phyloP scores from a whole-genome alignment of 1,139 yeast species.

The Suhomyces guaymorum region DNA sequence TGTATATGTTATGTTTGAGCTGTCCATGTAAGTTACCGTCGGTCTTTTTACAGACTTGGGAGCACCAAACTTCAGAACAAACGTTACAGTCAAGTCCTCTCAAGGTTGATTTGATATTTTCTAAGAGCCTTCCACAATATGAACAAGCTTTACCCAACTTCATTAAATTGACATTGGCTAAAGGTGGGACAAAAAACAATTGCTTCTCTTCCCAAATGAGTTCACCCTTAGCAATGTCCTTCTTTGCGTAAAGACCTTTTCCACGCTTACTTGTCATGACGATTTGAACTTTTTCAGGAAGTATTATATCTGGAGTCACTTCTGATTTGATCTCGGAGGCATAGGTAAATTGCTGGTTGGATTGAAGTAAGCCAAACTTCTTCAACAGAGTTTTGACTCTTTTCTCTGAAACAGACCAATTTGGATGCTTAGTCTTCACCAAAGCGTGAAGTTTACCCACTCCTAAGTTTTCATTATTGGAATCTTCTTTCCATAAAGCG shows the following conservation, averaged over 20 bases:
- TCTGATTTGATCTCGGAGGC: slow-evolving; percentile 56
- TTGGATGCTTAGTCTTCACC: slow-evolving; percentile 52
- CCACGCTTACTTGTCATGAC: slow-evolving; percentile 49
- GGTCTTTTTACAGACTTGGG: slow-evolving; percentile 56
- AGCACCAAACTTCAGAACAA: slow-evolving; percentile 76
- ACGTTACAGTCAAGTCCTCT: slow-evolving; percentile 67
- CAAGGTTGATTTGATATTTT: slow-evolving; percentile 29
- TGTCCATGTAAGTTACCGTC: slow-evolving; percentile 55
- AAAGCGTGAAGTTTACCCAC: slow-evolving; percentile 53
- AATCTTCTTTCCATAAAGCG: slow-evolving; percentile 67
- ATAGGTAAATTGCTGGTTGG: slow-evolving; percentile 46
- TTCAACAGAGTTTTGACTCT: slow-evolving; percentile 56
- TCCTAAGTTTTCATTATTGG: slow-evolving; percentile 60
- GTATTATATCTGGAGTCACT: slow-evolving; percentile 48
- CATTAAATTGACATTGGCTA: slow-evolving; percentile 65
- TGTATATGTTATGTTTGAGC: slow-evolving; percentile 53
- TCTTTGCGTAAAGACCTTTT: slow-evolving; percentile 50
- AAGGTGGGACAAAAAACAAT: slow-evolving; percentile 66
- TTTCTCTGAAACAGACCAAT: slow-evolving; percentile 65
- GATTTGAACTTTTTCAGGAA: slow-evolving; percentile 50
- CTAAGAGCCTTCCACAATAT: slow-evolving; percentile 68
- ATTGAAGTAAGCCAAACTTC: slow-evolving; percentile 51
- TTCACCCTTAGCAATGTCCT: slow-evolving; percentile 49
- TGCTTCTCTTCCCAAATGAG: slow-evolving; percentile 64
- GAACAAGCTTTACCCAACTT: slow-evolving; percentile 74